phyloP scores from a whole-genome alignment of 2,329 filamentous ascomycete genomes.

The Ceratocystis variospora region DNA sequence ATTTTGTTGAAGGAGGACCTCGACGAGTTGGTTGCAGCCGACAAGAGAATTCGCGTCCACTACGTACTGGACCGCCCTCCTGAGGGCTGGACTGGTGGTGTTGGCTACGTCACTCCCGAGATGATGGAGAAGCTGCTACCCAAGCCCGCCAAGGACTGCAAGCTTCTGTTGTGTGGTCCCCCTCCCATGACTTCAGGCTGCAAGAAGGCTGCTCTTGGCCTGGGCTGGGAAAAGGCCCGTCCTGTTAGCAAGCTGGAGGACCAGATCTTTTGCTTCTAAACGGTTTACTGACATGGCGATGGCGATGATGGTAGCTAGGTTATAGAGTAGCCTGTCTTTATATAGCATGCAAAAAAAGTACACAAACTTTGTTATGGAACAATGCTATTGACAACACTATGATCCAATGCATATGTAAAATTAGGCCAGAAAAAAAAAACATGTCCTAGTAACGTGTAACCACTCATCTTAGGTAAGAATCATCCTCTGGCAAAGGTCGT shows the following conservation, averaged over 20 bases:
- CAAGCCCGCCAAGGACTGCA: constrained; percentile 71
- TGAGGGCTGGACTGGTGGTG: constrained; percentile 77
- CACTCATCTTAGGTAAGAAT: not conserved
- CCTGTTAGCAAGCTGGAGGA: constrained; percentile 97
- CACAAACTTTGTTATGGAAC: constrained; percentile 2
- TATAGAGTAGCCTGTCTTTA: not conserved
- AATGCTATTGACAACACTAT: constrained; percentile 10
- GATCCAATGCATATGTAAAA: not conserved
- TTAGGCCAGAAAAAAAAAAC: not conserved
- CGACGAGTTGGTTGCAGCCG: constrained; percentile 61
- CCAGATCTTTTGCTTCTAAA: constrained; percentile 84
- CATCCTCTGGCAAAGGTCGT: not conserved
- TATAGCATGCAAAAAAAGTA: not conserved
- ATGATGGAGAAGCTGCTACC: constrained; percentile 85
- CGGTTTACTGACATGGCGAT: not conserved
- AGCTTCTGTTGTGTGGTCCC: constrained; percentile 87
- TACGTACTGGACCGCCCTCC: constrained; percentile 96
- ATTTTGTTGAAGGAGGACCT: constrained; percentile 89
- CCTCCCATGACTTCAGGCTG: constrained; percentile 93
- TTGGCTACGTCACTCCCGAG: constrained; percentile 87
- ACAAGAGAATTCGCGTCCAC: constrained; percentile 72
- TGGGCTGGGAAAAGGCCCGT: constrained; percentile 83
- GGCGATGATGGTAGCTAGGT: not conserved
- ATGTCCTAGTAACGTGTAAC: not conserved
- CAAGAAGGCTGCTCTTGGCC: constrained; percentile 84